Base-by-base conservation (phyloP, 1,139 yeast genomes). In the Waltiozyma sp. region DNA sequence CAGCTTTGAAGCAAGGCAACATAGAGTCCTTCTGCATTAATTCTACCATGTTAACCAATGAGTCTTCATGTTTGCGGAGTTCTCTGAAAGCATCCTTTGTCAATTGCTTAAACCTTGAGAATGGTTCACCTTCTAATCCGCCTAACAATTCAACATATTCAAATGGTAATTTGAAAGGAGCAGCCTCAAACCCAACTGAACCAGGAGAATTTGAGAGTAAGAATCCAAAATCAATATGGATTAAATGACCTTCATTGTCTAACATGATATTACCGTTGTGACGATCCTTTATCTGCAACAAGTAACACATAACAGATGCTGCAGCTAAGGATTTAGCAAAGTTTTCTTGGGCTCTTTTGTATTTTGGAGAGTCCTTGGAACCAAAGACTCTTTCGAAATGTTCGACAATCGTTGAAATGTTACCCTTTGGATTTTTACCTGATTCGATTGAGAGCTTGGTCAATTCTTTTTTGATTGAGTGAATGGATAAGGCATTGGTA, bases 211-310 rank as follows among this genome's bases (percentile, higher is more conserved):
- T 91, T 0, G 96, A 86, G 6, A 91, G 67, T 56, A 91, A 64
- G 59, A 88, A 91, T 0, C 98, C 98, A 66, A 91, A 91, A 64
- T 91, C 98, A 53, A 91, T 91, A 60, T 91, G 98, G 40, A 88
- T 80, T 14, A 91, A 82, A 59, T 91, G 97, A 0, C 98, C 98
- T 51, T 89, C 95, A 48, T 80, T 78, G 58, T 91, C 98, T 16
- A 91, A 65, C 84, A 91, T 81, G 40, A 91, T 89, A 61, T 91
- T 91, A 56, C 98, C 98, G 60, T 91, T 91, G 58, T 91, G 98
- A 48, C 98, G 74, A 61, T 91, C 98, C 56, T 91, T 91, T 43
- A 91, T 84, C 62, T 91, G 97, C 40, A 91, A 68, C 28, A 89
- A 65, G 55, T 91, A 91, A 58, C 95, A 88, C 38, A 91, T 78